phyloP scores from a whole-genome alignment of 495 filamentous ascomycete genomes.

The Tetracladium setigerum region DNA sequence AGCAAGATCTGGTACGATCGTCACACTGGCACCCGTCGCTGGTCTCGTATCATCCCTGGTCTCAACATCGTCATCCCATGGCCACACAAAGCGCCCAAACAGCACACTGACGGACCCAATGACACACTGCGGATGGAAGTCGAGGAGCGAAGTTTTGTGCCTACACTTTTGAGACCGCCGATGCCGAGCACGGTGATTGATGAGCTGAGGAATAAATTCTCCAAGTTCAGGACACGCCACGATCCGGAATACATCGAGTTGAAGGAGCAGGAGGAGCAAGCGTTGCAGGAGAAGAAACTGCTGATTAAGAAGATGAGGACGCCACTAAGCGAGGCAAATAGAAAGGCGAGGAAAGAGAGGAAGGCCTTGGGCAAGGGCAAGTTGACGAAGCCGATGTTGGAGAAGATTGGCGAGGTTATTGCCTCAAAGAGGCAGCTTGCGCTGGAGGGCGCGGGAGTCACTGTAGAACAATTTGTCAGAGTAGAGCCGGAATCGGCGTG shows the following conservation, averaged over 20 bases:
- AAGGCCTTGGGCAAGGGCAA: constrained; percentile 28
- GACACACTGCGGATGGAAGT: constrained; percentile 75
- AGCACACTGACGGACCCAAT: constrained; percentile 43
- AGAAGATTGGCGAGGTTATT: constrained; percentile 59
- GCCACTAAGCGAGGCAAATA: constrained; percentile 33
- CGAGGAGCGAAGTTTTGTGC: constrained; percentile 66
- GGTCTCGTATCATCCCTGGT: constrained; percentile 48
- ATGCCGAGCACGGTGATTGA: constrained; percentile 75
- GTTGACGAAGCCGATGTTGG: constrained; percentile 52
- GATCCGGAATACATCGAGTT: constrained; percentile 56
- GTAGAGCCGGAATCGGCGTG: neutral
- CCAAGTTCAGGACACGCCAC: constrained; percentile 74
- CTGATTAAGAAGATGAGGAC: constrained; percentile 28
- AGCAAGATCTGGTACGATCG: constrained; percentile 36
- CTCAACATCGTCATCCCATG: constrained; percentile 65
- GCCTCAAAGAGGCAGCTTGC: constrained; percentile 40
- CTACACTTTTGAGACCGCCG: constrained; percentile 65
- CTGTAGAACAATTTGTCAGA: constrained; percentile 2
- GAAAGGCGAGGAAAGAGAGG: constrained; percentile 30
- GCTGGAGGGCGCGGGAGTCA: constrained; percentile 22
- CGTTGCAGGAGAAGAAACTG: constrained; percentile 42
- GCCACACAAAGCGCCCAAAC: constrained; percentile 44
- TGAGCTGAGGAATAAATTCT: constrained; percentile 82
- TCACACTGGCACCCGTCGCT: constrained; percentile 32
- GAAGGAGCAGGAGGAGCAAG: constrained; percentile 55